Percentiles rank a stretch among this genome's conserved stretches.
Evolutionary conservation across 768 basidiomycete species (phyloP).

Genomic region (Collybia mongolica): DNA sequence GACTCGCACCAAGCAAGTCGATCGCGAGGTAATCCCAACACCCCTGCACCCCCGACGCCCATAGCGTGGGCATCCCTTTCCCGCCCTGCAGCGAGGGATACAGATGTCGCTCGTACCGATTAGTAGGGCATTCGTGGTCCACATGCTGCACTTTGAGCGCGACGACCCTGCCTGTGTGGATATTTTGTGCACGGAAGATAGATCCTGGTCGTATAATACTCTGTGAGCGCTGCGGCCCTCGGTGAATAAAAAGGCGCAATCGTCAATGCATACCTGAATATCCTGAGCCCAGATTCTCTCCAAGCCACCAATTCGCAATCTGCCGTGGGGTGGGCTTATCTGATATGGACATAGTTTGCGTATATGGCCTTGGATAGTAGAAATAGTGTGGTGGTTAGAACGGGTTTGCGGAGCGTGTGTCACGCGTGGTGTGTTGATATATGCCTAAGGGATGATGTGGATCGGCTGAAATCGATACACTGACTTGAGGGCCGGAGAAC

Average conservation of each 20-base stretch:
- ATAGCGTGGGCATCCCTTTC: conserved; percentile 73
- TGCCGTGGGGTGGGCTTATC: conserved; percentile 25
- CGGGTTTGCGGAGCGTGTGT: background rate
- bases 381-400: background rate
- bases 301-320: conserved; percentile 65
- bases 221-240: background rate
- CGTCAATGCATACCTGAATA: conserved; percentile 56
- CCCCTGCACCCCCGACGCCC: conserved; percentile 55
- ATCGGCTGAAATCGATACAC: conserved; percentile 1
- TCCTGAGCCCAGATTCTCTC: conserved; percentile 63
- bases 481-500: background rate
- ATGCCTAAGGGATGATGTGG: background rate
- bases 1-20: conserved; percentile 67
- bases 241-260: background rate
- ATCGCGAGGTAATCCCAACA: conserved; percentile 76
- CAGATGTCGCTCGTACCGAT: conserved; percentile 64
- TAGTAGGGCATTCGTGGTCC: conserved; percentile 75
- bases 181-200: conserved; percentile 61
- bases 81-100: conserved; percentile 74
- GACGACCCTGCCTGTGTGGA: conserved; percentile 57
- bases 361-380: background rate
- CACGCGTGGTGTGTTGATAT: background rate
- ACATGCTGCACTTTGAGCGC: conserved; percentile 73
- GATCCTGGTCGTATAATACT: conserved; percentile 45
- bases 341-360: conserved; percentile 5